Percentiles rank a stretch among this genome's conserved stretches.
Evolutionary conservation across 202 grass and related monocot species (phyloP).

Genomic region (Dendrocalamus latiflorus): DNA sequence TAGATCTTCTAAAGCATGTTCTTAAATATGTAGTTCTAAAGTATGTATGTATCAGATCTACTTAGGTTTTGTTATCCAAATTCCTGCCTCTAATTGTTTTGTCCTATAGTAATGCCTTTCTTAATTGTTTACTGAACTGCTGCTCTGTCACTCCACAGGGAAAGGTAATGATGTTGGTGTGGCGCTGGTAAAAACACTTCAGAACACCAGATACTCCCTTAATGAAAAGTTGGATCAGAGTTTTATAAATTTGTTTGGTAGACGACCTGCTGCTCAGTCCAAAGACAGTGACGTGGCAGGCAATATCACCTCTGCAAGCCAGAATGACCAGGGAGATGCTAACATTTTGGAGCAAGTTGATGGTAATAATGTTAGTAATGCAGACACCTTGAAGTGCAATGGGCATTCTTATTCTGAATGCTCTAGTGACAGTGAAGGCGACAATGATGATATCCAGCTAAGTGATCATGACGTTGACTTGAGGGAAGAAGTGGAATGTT

Average conservation of each 20-base stretch:
- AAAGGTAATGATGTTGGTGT: constrained; percentile 77
- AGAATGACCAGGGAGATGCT: no score
- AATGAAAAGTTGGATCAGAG: no score
- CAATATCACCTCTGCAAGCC: constrained; percentile 24
- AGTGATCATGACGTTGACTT: constrained; percentile 40
- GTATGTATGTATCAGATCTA: background rate
- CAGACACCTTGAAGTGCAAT: constrained; percentile 34
- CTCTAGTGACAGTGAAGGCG: constrained; percentile 55
- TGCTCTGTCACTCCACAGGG: constrained; percentile 34
- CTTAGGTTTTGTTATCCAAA: background rate
- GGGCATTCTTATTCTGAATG: constrained; percentile 43
- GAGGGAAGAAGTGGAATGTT: constrained; percentile 62
- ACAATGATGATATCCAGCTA: constrained; percentile 27
- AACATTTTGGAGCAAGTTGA: constrained; percentile 31
- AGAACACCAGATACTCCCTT: no score
- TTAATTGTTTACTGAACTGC: constrained; percentile 18
- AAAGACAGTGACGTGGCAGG: constrained; percentile 17
- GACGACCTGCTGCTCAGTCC: constrained; percentile 26
- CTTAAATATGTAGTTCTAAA: no score
- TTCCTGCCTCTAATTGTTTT: background rate
- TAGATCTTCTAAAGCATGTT: no score
- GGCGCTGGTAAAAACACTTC: no score
- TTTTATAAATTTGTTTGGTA: constrained; percentile 80
- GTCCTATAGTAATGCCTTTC: background rate
- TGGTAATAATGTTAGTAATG: constrained; percentile 24